Conservation (phyloP, 2,329 filamentous ascomycete species). For the Acrocalymma vagum region DNA sequence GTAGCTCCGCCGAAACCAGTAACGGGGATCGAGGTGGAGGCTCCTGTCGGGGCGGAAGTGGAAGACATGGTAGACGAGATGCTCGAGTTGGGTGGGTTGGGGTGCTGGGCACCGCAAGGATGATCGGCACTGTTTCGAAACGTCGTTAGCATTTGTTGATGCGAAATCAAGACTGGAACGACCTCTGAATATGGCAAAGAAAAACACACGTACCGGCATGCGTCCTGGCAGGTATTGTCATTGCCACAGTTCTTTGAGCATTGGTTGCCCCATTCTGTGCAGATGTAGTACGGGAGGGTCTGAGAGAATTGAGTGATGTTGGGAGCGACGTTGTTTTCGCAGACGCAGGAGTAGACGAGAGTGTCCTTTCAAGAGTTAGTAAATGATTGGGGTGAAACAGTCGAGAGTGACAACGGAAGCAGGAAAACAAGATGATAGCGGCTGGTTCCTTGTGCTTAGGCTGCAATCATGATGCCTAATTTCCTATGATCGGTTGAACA, state of each 20-base stretch:
- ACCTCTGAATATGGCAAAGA: not conserved
- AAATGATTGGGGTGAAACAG: not conserved
- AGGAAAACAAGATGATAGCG: too few species aligned
- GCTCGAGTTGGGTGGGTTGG: slow-evolving; percentile 66
- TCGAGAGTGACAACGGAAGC: too few species aligned
- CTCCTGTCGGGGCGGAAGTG: slow-evolving; percentile 47
- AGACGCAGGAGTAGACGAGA: slow-evolving; percentile 77
- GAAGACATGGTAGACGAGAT: slow-evolving; percentile 57
- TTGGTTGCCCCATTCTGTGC: slow-evolving; percentile 74
- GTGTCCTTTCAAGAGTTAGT: slow-evolving; percentile 41
- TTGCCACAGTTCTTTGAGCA: slow-evolving; percentile 68
- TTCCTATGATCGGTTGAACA: too few species aligned
- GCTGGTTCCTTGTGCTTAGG: slow-evolving; percentile 1
- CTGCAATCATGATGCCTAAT: too few species aligned
- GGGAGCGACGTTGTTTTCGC: slow-evolving; percentile 70
- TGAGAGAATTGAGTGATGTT: slow-evolving; percentile 81
- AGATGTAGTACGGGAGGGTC: slow-evolving; percentile 81
- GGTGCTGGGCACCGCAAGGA: slow-evolving; percentile 76
- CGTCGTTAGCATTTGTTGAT: slow-evolving; percentile 6
- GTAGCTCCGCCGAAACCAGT: slow-evolving; percentile 38
- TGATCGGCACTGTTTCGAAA: slow-evolving; percentile 60
- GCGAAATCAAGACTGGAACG: too few species aligned
- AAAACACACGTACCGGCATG: slow-evolving; percentile 59
- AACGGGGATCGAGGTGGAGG: slow-evolving; percentile 38
- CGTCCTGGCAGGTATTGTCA: slow-evolving; percentile 66